Conservation (phyloP, 306 rosid species). For the Cucurbita argyrosperma region DNA sequence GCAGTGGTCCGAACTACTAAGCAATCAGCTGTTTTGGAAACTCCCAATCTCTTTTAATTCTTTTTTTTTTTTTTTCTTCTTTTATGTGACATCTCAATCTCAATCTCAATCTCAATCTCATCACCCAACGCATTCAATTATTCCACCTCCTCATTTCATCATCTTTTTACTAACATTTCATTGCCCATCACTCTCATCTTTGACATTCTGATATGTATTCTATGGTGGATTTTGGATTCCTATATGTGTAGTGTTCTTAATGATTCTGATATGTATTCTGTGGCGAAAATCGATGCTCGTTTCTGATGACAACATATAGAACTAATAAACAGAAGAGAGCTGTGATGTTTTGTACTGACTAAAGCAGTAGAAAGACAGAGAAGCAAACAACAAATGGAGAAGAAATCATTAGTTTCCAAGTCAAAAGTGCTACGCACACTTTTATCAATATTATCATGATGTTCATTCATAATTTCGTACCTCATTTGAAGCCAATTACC, state of each 20-base stretch:
- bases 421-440: neutral
- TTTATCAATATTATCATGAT: neutral
- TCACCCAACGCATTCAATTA: neutral
- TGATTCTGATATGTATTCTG: neutral
- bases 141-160: neutral
- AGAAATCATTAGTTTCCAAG: neutral
- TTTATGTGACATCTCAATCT: neutral
- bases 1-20: slow-evolving; percentile 3
- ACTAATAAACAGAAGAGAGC: neutral
- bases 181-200: neutral
- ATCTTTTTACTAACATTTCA: neutral
- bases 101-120: neutral
- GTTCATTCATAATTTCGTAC: neutral
- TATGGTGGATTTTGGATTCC: neutral
- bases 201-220: neutral
- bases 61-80: neutral
- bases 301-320: neutral
- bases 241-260: neutral
- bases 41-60: neutral
- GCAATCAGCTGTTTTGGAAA: neutral
- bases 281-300: neutral
- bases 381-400: neutral
- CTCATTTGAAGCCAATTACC: neutral
- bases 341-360: neutral
- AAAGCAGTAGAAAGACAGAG: neutral